phyloP scores from a whole-genome alignment of 75 land plant species.

The Gnetum montanum region DNA sequence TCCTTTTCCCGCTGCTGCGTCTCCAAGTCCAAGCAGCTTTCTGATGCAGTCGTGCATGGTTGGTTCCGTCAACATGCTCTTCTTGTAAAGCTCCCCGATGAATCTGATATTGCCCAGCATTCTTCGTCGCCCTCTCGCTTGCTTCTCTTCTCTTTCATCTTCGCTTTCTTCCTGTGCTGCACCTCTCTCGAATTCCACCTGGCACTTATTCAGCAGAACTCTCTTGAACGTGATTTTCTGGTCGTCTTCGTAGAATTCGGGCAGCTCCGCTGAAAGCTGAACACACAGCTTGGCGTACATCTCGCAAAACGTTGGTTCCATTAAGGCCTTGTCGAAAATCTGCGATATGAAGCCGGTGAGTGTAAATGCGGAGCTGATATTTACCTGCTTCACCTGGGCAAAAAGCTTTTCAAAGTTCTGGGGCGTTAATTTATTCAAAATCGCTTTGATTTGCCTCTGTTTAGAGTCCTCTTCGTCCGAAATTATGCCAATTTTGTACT shows the following conservation, averaged over 20 bases:
- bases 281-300: conserved; percentile 93
- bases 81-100: conserved; percentile 93
- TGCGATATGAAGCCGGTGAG: conserved; percentile 93
- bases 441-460: conserved; percentile 87
- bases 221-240: conserved; percentile 89
- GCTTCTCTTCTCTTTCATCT: conserved; percentile 73
- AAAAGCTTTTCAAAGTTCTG: conserved; percentile 96
- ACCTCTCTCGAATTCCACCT: conserved; percentile 93
- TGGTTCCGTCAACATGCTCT: conserved; percentile 88
- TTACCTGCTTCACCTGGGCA: conserved; percentile 77
- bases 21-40: conserved; percentile 77
- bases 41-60: conserved; percentile 97
- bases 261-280: conserved; percentile 64
- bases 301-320: conserved; percentile 98
- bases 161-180: conserved; percentile 76
- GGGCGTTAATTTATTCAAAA: conserved; percentile 92
- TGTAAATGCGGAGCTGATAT: conserved; percentile 71
- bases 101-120: conserved; percentile 95
- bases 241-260: conserved; percentile 67
- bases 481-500: conserved; percentile 77
- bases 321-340: conserved; percentile 95
- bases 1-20: no score
- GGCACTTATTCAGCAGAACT: conserved; percentile 90
- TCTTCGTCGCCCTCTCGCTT: conserved; percentile 60
- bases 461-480: conserved; percentile 82